Evolutionary conservation across 2,329 filamentous ascomycete species (phyloP).

Genomic region (Meredithiella fracta): DNA sequence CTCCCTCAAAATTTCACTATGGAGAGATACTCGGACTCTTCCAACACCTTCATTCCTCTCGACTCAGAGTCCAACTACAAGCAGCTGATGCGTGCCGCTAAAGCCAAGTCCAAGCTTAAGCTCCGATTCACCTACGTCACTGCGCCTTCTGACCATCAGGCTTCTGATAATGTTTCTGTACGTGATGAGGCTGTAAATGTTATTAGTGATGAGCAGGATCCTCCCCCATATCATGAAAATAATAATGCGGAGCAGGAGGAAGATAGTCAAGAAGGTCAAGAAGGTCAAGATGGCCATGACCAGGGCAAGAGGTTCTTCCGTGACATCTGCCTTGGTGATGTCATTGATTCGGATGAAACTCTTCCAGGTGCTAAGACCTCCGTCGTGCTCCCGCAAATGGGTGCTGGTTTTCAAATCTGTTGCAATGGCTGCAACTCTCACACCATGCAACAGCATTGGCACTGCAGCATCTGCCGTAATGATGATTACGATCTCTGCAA

Average conservation of each 20-base stretch:
- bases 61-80: constrained; percentile 80
- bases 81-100: constrained; percentile 88
- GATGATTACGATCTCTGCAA: constrained; percentile 91
- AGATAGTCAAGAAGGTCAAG: neutral
- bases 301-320: too few relatives aligned
- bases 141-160: neutral
- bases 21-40: constrained; percentile 92
- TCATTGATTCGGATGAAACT: too few relatives aligned
- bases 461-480: constrained; percentile 83
- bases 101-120: constrained; percentile 95
- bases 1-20: constrained; percentile 37
- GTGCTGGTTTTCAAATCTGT: constrained; percentile 58
- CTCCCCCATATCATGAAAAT: neutral
- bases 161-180: neutral
- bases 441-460: constrained; percentile 73
- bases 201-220: neutral
- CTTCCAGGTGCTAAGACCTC: neutral
- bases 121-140: constrained; percentile 47
- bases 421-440: constrained; percentile 78
- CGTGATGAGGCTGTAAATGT: neutral
- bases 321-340: too few relatives aligned
- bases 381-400: constrained; percentile 17
- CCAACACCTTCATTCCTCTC: constrained; percentile 61
- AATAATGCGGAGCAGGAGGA: too few relatives aligned
- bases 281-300: too few relatives aligned